Base-by-base conservation (phyloP, 139 green algal genomes). In the Tetradesmus lagerheimii region DNA sequence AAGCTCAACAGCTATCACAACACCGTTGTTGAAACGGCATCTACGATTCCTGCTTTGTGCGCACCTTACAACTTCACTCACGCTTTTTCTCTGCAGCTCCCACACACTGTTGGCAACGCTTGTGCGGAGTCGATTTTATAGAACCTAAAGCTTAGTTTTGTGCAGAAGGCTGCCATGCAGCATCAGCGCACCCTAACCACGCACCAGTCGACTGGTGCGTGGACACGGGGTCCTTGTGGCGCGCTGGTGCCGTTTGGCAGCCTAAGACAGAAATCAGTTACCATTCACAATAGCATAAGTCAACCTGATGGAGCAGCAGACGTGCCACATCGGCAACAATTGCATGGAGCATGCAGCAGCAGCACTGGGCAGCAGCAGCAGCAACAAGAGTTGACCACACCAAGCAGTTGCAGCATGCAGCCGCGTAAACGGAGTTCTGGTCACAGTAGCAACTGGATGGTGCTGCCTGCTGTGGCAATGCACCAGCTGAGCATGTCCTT, bases 401-500 rank as follows among this genome's bases (percentile, higher is more conserved):
- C 43, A 11, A 85, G 41, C 79, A 83, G 29, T 29, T 50, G 85
- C 71, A 81, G 35, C 2, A 27, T 71, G 57, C 57, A 71, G 57
- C 38, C 1, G 15, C 38, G 37, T 3, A 18, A 16, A n/a, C 76
- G 15, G 37, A 34, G 14, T 16, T 57, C 38, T 29, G 37, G 37
- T 18, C 57, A 71, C 57, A 71, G 57, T 23, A 71, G 57, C 57
- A 71, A 71, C 20, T 71, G 57, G 57, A 71, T 71, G 57, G 57
- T 88, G 62, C 45, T 88, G 16, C 83, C 83, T 35, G 25, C 35
- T 14, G 64, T 88, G 31, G 83, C 83, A 39, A 31, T 50, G n/a
- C 83, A 88, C n/a, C 83, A 88, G 83, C 64, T 88, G 35, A 50
- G 31, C 11, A 80, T 64, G 62, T 80, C 83, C 6, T 18, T 88